Evolutionary conservation across 2,329 filamentous ascomycete genomes (phyloP).

Genomic region (Colletotrichum sp.): DNA sequence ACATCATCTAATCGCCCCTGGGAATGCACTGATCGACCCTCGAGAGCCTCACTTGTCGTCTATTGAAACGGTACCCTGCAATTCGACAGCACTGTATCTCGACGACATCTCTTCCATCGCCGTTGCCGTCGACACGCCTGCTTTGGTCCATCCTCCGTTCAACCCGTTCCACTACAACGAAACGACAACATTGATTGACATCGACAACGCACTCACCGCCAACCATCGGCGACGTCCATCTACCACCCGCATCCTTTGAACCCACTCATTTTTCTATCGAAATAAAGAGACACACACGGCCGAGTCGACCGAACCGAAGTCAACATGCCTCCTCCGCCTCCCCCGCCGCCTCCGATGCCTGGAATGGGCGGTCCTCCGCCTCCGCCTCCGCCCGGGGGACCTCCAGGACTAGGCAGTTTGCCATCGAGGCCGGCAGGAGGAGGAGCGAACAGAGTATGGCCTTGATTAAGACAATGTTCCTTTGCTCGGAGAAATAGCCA

Average conservation of each 20-base stretch:
- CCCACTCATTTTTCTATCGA: background rate
- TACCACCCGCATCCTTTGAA: background rate
- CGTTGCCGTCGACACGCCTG: background rate
- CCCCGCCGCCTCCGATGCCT: constrained; percentile 68
- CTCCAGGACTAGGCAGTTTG: constrained; percentile 46
- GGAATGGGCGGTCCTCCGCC: constrained; percentile 64
- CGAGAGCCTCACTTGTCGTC: constrained; percentile 6
- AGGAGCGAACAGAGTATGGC: constrained; percentile 63
- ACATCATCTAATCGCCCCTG: constrained; percentile 8
- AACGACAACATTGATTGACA: constrained; percentile 12
- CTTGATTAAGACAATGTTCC: background rate
- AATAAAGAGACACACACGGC: background rate
- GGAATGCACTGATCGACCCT: constrained; percentile 8
- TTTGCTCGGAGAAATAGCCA: background rate
- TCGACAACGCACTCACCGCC: constrained; percentile 7
- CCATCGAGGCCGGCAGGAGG: constrained; percentile 62
- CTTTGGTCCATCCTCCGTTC: background rate
- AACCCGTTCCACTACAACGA: constrained; percentile 19
- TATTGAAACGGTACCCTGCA: constrained; percentile 3
- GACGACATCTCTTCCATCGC: constrained; percentile 5
- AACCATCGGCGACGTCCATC: background rate
- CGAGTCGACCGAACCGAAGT: background rate
- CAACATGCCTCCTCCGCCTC: constrained; percentile 62
- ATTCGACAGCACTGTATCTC: background rate
- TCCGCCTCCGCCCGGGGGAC: constrained; percentile 58